These are phyloP conservation scores for Colletotrichum camelliae DNA, from an alignment of 2,329 filamentous ascomycete genomes.

Conservation along the genomic window DNA sequence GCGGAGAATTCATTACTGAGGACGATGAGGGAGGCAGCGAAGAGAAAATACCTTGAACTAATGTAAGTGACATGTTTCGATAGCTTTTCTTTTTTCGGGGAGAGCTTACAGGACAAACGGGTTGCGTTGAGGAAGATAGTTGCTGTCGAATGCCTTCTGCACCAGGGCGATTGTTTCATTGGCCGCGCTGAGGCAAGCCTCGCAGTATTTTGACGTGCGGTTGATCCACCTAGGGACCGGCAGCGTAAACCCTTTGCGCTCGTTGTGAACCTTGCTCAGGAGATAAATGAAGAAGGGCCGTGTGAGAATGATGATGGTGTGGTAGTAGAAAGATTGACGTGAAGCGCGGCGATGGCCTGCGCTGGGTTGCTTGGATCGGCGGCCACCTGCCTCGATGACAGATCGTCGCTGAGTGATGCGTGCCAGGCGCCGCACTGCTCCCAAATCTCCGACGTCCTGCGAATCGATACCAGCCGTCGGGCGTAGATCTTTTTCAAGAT, in stretches of 20 bases:
- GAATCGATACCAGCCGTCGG: slow-evolving; percentile 61
- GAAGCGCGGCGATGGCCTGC: slow-evolving; percentile 64
- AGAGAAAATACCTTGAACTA: slow-evolving; percentile 56
- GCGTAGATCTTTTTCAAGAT: slow-evolving; percentile 67
- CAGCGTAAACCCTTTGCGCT: slow-evolving; percentile 29
- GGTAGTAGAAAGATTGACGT: slow-evolving; percentile 67
- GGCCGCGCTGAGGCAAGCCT: slow-evolving; percentile 56
- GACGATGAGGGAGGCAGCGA: slow-evolving; percentile 58
- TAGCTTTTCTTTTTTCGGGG: background rate
- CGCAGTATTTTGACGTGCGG: slow-evolving; percentile 38
- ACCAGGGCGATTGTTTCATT: slow-evolving; percentile 55
- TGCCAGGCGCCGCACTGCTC: slow-evolving; percentile 58
- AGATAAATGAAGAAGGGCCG: slow-evolving; percentile 69
- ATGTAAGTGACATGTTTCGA: slow-evolving; percentile 8
- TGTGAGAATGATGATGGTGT: slow-evolving; percentile 67
- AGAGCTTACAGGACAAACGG: slow-evolving; percentile 60
- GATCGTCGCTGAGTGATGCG: slow-evolving; percentile 47
- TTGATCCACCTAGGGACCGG: slow-evolving; percentile 22
- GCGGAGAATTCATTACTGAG: slow-evolving; percentile 62
- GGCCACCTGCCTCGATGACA: slow-evolving; percentile 57
- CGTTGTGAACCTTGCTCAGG: slow-evolving; percentile 46
- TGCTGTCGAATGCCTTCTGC: slow-evolving; percentile 46
- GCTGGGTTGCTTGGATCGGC: slow-evolving; percentile 43
- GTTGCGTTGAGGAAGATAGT: slow-evolving; percentile 55
- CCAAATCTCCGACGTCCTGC: slow-evolving; percentile 62